Percentiles rank a stretch among this genome's conserved stretches.
These are phyloP conservation scores for Hevea brasiliensis DNA, from an alignment of 345 rosid genomes.

Conservation along the genomic window DNA sequence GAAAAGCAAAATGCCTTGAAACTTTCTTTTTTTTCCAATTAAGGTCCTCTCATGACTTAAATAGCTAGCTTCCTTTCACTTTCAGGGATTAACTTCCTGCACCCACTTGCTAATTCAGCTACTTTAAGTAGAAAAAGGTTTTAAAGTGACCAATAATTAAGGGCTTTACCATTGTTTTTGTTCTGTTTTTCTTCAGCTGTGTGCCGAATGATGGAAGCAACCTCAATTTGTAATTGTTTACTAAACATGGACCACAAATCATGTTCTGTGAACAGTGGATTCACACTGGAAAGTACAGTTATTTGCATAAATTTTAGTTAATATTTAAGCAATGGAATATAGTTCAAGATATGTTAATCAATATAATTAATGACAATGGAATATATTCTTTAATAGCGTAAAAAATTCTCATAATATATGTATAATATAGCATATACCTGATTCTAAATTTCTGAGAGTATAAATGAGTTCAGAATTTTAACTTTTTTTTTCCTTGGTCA, in stretches of 20 bases:
- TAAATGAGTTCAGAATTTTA: slow-evolving; percentile 1
- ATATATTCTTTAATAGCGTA: slow-evolving; percentile 24
- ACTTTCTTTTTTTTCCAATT: no score
- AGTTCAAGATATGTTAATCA: slow-evolving; percentile 11
- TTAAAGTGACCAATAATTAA: slow-evolving; percentile 15
- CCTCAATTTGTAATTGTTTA: slow-evolving; percentile 14
- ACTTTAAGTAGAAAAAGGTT: neutral
- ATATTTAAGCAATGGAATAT: slow-evolving; percentile 12
- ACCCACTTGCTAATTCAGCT: no score
- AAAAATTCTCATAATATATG: neutral
- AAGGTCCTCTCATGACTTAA: no score
- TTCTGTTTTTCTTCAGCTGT: neutral
- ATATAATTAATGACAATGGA: slow-evolving; percentile 17
- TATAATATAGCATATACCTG: no score
- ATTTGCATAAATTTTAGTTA: slow-evolving; percentile 14
- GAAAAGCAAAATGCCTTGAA: no score
- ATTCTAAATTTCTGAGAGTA: neutral
- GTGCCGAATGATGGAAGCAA: neutral
- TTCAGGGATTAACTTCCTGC: no score
- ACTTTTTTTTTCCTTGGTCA: neutral
- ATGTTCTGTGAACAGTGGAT: slow-evolving; percentile 26
- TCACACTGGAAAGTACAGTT: slow-evolving; percentile 17
- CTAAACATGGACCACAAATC: slow-evolving; percentile 38
- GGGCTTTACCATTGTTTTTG: slow-evolving; percentile 14
- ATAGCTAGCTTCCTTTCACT: no score